Evolutionary conservation across 768 basidiomycete genomes (phyloP).

Genomic region (Rhizopogon sp.): DNA sequence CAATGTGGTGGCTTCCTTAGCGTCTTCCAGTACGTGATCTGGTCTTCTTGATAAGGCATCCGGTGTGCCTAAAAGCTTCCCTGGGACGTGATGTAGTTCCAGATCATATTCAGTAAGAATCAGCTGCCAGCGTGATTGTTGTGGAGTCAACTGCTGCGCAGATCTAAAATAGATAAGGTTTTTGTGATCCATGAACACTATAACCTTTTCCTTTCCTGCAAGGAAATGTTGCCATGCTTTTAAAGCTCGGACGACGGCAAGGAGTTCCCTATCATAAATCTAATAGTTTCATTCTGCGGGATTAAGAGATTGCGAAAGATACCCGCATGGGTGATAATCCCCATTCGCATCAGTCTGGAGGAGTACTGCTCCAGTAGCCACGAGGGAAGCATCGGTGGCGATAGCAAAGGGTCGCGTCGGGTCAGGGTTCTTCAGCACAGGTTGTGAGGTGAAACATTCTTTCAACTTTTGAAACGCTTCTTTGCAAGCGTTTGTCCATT

Average conservation of each 20-base stretch:
- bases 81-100: not conserved
- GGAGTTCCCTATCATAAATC: not conserved
- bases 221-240: too few species aligned
- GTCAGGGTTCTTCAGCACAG: too few species aligned
- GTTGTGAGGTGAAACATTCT: too few species aligned
- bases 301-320: too few species aligned
- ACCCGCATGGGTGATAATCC: too few species aligned
- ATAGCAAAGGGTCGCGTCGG: too few species aligned
- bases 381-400: too few species aligned
- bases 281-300: too few species aligned
- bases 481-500: slow-evolving; percentile 16
- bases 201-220: slow-evolving; percentile 12
- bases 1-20: not conserved
- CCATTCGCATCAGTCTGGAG: too few species aligned
- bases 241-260: too few species aligned
- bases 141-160: not conserved
- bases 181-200: slow-evolving; percentile 65
- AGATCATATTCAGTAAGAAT: not conserved
- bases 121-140: not conserved
- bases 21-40: not conserved
- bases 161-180: not conserved
- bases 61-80: accelerated
- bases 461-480: too few species aligned
- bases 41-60: not conserved
- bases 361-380: too few species aligned